A percentile compares a stretch with the other conserved stretches of the same genome.
Conservation (phyloP, 768 basidiomycete species). For the Serendipita indica region DNA sequence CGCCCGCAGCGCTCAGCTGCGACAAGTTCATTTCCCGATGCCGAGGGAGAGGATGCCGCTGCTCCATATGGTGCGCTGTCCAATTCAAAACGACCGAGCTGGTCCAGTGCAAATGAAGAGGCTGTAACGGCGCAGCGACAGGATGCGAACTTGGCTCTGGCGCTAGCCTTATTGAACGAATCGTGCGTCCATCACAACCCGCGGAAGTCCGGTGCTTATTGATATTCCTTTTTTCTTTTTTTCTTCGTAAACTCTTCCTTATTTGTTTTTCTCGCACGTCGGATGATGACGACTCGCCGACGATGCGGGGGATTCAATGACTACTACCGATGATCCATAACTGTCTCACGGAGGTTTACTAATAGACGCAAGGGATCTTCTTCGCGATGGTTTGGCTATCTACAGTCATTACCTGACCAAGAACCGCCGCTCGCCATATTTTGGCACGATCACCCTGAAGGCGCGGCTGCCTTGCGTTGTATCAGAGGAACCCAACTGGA, state of each 20-base stretch:
- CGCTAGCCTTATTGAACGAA: conserved; percentile 51
- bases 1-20: too few relatives aligned
- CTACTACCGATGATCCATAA: too few relatives aligned
- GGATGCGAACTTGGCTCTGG: conserved; percentile 43
- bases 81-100: too few relatives aligned
- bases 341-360: not conserved
- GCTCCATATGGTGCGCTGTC: too few relatives aligned
- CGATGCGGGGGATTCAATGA: too few relatives aligned
- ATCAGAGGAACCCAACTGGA: not conserved
- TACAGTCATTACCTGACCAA: conserved; percentile 44
- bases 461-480: not conserved
- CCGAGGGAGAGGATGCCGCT: too few relatives aligned
- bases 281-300: too few relatives aligned
- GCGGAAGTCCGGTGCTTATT: conserved; percentile 9
- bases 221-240: not conserved
- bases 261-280: not conserved
- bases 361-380: conserved; percentile 31
- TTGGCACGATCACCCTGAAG: conserved; percentile 31
- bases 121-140: conserved; percentile 25
- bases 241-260: not conserved
- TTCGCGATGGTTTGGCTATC: conserved; percentile 51
- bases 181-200: conserved; percentile 35
- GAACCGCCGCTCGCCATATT: conserved; percentile 45
- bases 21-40: too few relatives aligned
- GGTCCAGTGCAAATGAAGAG: conserved; percentile 54